Base-by-base conservation (phyloP, 495 filamentous ascomycete species). In the Hypoxylon trugodes region DNA sequence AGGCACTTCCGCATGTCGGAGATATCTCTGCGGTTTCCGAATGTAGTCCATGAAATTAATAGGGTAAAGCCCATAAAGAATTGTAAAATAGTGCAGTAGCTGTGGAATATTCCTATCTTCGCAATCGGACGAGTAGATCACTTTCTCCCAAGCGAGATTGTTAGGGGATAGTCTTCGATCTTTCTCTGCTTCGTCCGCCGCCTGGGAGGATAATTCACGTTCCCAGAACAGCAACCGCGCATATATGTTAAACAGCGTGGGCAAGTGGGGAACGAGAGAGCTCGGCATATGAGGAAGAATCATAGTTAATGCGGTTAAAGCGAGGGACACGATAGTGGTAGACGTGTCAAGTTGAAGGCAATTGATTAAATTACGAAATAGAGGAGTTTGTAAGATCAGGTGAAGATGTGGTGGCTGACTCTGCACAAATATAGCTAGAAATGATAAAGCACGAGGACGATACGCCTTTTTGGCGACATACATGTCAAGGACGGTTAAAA, bases 41-140 rank as follows among this genome's bases (percentile, higher is more conserved):
- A 92, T 87, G 73, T 90, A 92, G 62, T 84, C 84, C 78, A 88
- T 82, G 69, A 92, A 88, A 68, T 91, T 91, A 57, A 90, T 83
- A n/a, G 89, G 89, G 60, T 92, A 92, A 6, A 92, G 76, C 9
- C 89, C 89, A 58, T 92, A 92, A 2, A 92, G 76, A 37, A 90
- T 85, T 6, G 92, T 86, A 81, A 97, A 86, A 81, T 96, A 83
- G 67, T 92, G 72, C 66, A 87, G 65, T 66, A 97, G 70, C 71
- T 95, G 76, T 66, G 90, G 90, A 35, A 89, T 77, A 57, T 87
- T 74, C 66, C 83, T 70, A 68, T 84, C 84, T 35, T 86, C 82
- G 30, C 77, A 76, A 47, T 87, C 83, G 10, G 86, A 76, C 3
- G 84, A 79, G 33, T 82, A 79, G 3, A 82, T 65, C 12, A 82